Conservation (phyloP, 192 early-diverging fungal genomes). For the Rhizophlyctis rosea region DNA sequence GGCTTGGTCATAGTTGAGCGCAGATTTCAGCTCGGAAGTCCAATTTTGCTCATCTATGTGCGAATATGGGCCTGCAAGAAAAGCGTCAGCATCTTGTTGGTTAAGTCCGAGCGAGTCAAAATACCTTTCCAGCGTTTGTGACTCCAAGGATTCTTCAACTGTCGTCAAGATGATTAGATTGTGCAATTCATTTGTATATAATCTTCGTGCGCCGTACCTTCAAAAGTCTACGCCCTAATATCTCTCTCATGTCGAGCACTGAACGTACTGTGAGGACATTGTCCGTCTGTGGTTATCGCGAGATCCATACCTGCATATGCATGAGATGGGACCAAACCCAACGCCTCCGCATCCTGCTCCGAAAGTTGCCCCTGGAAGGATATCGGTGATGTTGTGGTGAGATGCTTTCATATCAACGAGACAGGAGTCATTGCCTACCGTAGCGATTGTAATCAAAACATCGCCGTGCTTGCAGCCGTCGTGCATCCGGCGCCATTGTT, state of each 20-base stretch:
- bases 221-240: slow-evolving; percentile 62
- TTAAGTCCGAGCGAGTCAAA: slow-evolving; percentile 60
- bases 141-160: slow-evolving; percentile 88
- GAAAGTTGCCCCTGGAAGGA: slow-evolving; percentile 60
- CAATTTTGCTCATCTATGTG: slow-evolving; percentile 43
- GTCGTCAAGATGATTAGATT: no score
- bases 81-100: slow-evolving; percentile 3
- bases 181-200: no score
- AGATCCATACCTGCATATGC: slow-evolving; percentile 68
- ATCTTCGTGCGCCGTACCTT: no score
- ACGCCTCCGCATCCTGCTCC: slow-evolving; percentile 54
- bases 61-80: slow-evolving; percentile 26
- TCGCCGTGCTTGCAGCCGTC: slow-evolving; percentile 67
- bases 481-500: slow-evolving; percentile 72
- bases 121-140: slow-evolving; percentile 81
- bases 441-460: slow-evolving; percentile 79
- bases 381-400: no score
- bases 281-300: background rate
- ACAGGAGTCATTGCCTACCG: no score
- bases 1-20: slow-evolving; percentile 70
- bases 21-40: slow-evolving; percentile 65
- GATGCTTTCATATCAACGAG: no score
- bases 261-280: background rate
- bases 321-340: slow-evolving; percentile 85
- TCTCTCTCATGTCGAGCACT: slow-evolving; percentile 57